Conservation (phyloP, 306 rosid genomes). For the Pyrus pyrifolia region DNA sequence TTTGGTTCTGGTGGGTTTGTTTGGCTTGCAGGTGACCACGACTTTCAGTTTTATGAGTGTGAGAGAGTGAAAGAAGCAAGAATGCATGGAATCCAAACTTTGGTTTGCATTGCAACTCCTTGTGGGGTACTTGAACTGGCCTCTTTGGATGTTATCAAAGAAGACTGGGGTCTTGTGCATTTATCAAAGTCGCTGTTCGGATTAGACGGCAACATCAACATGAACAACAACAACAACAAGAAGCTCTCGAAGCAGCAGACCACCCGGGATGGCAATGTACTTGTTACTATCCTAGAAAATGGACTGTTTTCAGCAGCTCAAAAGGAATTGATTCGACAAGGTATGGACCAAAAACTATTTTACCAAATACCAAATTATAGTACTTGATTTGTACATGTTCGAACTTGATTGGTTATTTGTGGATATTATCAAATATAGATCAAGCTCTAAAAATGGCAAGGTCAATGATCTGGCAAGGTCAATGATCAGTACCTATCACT, state of each 20-base stretch:
- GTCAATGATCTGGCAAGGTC: neutral
- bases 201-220: neutral
- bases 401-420: neutral
- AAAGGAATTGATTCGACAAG: neutral
- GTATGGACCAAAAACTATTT: neutral
- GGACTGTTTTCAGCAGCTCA: neutral
- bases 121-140: constrained; percentile 40
- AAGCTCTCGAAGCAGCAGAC: neutral
- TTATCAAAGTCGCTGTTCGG: constrained; percentile 25
- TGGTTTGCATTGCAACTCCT: constrained; percentile 28
- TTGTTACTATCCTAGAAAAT: neutral
- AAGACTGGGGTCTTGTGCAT: constrained; percentile 24
- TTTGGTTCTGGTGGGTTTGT: constrained; percentile 24
- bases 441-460: neutral
- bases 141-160: constrained; percentile 19
- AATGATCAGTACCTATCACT: neutral
- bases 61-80: constrained; percentile 40
- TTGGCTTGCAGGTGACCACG: constrained; percentile 30
- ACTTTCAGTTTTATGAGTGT: constrained; percentile 24
- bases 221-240: neutral
- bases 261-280: neutral
- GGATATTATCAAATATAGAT: neutral
- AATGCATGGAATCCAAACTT: constrained; percentile 29
- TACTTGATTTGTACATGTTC: neutral
- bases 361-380: neutral